Conservation (phyloP, 75 land plant species). For the Adiantum capillusveneris region DNA sequence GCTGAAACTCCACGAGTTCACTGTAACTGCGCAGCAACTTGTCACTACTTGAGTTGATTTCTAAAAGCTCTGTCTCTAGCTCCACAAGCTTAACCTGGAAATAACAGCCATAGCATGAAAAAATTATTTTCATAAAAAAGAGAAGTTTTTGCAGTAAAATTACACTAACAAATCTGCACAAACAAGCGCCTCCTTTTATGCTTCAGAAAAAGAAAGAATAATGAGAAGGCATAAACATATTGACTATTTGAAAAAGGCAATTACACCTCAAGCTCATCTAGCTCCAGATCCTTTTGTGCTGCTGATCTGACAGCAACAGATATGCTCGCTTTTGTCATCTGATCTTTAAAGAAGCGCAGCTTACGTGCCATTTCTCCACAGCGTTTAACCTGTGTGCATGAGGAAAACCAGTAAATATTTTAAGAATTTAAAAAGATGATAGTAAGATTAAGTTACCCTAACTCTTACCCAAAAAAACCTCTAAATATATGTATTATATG, state of each 20-base stretch:
- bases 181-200: slow-evolving; percentile 1
- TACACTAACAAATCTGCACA: no score
- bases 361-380: slow-evolving; percentile 89
- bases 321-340: slow-evolving; percentile 66
- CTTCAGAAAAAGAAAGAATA: not conserved
- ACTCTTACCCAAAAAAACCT: no score
- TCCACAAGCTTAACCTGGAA: slow-evolving; percentile 73
- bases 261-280: slow-evolving; percentile 73
- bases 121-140: no score
- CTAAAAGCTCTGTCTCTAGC: slow-evolving; percentile 81
- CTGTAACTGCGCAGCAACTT: slow-evolving; percentile 72
- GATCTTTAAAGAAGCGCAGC: slow-evolving; percentile 66
- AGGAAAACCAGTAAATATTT: not conserved
- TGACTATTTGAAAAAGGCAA: not conserved
- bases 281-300: slow-evolving; percentile 37
- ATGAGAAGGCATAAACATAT: not conserved
- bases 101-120: not conserved
- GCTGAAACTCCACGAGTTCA: slow-evolving; percentile 78
- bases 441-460: no score
- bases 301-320: slow-evolving; percentile 35
- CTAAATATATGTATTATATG: no score
- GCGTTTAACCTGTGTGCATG: slow-evolving; percentile 63
- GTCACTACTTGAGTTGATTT: slow-evolving; percentile 78
- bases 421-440: not conserved
- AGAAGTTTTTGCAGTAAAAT: no score